Evolutionary conservation across 441 rosid species (phyloP), one percentile per base, ranked within the genome.

Genomic region (Gossypium schwendimanii): DNA sequence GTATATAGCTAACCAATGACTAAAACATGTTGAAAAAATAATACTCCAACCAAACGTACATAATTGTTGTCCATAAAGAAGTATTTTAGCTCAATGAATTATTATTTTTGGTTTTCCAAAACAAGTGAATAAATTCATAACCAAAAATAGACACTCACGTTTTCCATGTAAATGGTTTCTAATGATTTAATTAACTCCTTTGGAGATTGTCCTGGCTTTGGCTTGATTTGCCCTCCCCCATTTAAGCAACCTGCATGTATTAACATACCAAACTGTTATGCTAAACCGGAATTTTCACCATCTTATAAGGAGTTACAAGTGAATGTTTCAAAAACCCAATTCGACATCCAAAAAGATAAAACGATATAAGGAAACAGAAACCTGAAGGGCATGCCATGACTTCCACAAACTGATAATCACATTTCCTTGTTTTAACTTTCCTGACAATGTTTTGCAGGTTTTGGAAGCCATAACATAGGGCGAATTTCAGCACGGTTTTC

Each of bases 331-430:
- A 15, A 60, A 45, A 6, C 36, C 41, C 18, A 14, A 49, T 1
- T 17, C 36, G 14, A 21, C 23, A 31, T 28, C 53, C 4, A 21
- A 23, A 63, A 72, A 17, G 9, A 18, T 11, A 17, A 21, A 63
- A 62, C 10, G 5, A 44, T 0, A 14, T 7, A 39, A 62, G 53
- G 18, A 72, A 33, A 53, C 1, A 59, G 2, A 44, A 39, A 92
- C 98, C 99, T 84, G 99, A 80, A 77, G 99, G 99, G 69, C 98
- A 95, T 10, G 98, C 99, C 99, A 93, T 95, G 76, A 95, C 88
- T 88, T 95, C 98, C 78, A 95, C 96, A 72, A 83, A 95, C 31
- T 95, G 93, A 81, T 90, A 92, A 73, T 93, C 98, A 70, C 98
- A 91, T 79, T 84, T 91, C 58, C 20, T 66, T 54, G 78, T 89